Conservation (phyloP, 2,329 filamentous ascomycete species). For the Fusarium longipes region DNA sequence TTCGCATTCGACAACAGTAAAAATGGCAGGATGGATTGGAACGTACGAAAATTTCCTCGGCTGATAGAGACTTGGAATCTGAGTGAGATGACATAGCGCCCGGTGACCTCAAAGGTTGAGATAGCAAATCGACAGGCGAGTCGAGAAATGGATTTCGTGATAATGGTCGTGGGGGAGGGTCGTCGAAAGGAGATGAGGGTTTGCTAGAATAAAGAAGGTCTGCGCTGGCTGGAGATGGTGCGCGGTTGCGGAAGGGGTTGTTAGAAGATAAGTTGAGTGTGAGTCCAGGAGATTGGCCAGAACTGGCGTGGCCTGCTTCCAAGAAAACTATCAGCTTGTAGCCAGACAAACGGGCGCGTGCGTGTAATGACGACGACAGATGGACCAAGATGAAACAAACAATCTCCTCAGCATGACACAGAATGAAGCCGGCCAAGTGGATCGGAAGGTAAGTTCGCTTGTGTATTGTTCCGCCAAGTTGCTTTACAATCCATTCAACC, state of each 20-base stretch:
- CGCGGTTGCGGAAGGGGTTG: conserved; percentile 83
- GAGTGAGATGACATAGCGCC: conserved; percentile 63
- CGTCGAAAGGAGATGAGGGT: conserved; percentile 69
- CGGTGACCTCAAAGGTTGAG: conserved; percentile 55
- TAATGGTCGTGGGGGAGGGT: conserved; percentile 68
- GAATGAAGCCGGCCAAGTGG: conserved; percentile 46
- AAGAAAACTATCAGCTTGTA: conserved; percentile 43
- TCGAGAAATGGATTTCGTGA: conserved; percentile 84
- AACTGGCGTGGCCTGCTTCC: conserved; percentile 44
- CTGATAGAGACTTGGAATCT: conserved; percentile 61
- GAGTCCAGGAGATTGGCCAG: conserved; percentile 56
- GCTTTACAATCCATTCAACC: conserved; percentile 36
- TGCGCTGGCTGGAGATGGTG: conserved; percentile 66
- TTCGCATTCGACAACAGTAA: neutral
- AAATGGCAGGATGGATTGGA: neutral
- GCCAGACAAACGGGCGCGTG: conserved; percentile 47
- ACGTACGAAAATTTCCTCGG: conserved; percentile 83
- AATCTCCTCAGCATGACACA: conserved; percentile 51
- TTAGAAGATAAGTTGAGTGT: conserved; percentile 80
- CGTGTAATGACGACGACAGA: conserved; percentile 48
- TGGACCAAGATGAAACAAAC: conserved; percentile 48
- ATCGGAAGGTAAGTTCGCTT: conserved; percentile 37
- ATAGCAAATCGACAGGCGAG: conserved; percentile 53
- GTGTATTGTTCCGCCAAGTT: conserved; percentile 45
- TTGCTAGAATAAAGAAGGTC: conserved; percentile 51